Conservation (phyloP, 345 rosid species). For the Viola odorata region DNA sequence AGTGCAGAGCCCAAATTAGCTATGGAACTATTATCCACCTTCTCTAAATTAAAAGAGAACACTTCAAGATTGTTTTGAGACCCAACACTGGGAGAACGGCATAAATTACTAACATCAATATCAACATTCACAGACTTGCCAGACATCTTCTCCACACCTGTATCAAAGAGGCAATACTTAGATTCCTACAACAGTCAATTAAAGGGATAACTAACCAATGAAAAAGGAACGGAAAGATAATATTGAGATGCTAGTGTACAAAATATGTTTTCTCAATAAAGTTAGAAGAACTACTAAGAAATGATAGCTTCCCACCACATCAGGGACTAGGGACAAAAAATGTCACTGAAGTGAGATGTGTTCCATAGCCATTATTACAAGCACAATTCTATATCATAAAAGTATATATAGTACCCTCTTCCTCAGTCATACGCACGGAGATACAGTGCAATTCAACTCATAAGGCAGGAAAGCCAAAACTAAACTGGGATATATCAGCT, state of each 20-base stretch:
- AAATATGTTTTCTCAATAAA: too few relatives aligned
- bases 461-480: background rate
- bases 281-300: too few relatives aligned
- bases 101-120: slow-evolving; percentile 49
- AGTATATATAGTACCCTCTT: too few relatives aligned
- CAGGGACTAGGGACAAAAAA: too few relatives aligned
- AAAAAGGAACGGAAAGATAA: background rate
- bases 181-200: background rate
- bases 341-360: too few relatives aligned
- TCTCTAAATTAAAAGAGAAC: slow-evolving; percentile 58
- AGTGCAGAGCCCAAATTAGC: slow-evolving; percentile 56
- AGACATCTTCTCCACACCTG: slow-evolving; percentile 65
- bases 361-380: too few relatives aligned
- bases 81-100: slow-evolving; percentile 53
- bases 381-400: too few relatives aligned
- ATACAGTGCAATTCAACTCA: background rate
- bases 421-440: too few relatives aligned
- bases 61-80: slow-evolving; percentile 51
- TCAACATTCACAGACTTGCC: slow-evolving; percentile 42
- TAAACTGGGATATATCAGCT: too few relatives aligned
- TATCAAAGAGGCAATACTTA: slow-evolving; percentile 10
- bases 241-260: too few relatives aligned
- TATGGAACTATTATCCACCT: slow-evolving; percentile 47
- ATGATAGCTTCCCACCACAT: too few relatives aligned
- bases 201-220: background rate